Conservation (phyloP, 2,329 filamentous ascomycete genomes). For the Nectriaceae sp. region DNA sequence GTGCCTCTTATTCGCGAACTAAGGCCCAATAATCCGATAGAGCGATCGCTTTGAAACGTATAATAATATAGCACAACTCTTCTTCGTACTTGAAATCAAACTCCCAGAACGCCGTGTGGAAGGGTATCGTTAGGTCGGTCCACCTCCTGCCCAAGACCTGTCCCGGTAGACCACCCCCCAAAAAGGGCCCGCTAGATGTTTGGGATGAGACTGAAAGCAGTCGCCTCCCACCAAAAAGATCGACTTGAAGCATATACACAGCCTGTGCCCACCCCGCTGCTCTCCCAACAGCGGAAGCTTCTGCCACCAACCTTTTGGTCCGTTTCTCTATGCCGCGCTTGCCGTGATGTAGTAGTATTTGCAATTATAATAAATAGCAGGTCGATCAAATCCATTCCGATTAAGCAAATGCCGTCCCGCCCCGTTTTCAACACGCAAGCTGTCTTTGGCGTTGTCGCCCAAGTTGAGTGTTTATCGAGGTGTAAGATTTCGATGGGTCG, state of each 20-base stretch:
- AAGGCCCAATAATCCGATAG: conserved; percentile 5
- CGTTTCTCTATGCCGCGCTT: conserved; percentile 31
- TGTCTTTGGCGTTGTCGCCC: conserved; percentile 13
- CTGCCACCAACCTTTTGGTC: conserved; percentile 25
- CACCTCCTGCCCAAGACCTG: conserved; percentile 19
- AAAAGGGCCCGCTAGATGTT: conserved; percentile 21
- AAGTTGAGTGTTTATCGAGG: conserved; percentile 1
- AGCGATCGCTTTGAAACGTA: conserved; percentile 27
- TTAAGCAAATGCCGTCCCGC: no score
- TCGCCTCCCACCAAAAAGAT: conserved; percentile 28
- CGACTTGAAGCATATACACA: conserved; percentile 33
- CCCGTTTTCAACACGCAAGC: no score
- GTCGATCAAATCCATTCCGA: no score
- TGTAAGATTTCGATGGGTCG: no score
- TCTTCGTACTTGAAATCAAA: conserved; percentile 11
- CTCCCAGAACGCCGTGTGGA: conserved; percentile 27
- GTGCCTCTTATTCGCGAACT: background rate
- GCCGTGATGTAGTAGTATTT: conserved; percentile 28
- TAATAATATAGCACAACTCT: conserved; percentile 3
- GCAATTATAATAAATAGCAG: conserved; percentile 20
- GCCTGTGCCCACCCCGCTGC: conserved; percentile 17
- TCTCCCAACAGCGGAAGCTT: conserved; percentile 18
- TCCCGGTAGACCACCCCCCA: conserved; percentile 13
- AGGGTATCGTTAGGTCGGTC: conserved; percentile 32
- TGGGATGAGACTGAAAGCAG: conserved; percentile 11